Base-by-base conservation (phyloP, 352 stramenopile genomes). In the Pythium sp. region DNA sequence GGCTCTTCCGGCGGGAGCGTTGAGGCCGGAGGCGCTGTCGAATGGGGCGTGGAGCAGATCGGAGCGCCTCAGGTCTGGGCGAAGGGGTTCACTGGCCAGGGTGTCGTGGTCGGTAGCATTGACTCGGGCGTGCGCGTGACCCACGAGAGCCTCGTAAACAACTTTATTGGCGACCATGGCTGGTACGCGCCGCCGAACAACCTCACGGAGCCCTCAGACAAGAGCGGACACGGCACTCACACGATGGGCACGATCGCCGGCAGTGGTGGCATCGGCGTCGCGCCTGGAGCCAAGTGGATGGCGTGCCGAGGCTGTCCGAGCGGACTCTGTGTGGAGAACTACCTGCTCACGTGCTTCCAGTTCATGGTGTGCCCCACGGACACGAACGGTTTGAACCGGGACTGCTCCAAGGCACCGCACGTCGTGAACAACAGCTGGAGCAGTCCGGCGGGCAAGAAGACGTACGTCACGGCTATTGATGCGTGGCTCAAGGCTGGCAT, bases 361-460 rank as follows among this genome's bases (percentile, higher is more conserved):
- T 91, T 82, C 66, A 83, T 91, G 57, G 4, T 86, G 62, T 91
- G 82, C 63, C 82, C 82, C 14, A 89, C 78, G 3, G 74, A 87
- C 57, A 74, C 73, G 51, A 75, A 82, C 47, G 82, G 80, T 53
- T 76, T 76, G 61, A 81, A 85, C 68, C 72, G 65, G 24, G 73
- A 87, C 36, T 72, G 78, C 30, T 71, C 76, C 6, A 84, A 87
- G 56, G 71, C 75, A 0, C 81, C 81, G 6, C 72, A 84, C 53
- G 72, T 89, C 5, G 73, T 89, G 18, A 89, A 73, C 77, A 87
- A 87, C 57, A 87, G 54, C n/a, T n/a, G n/a, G n/a, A n/a, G 32
- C 32, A 38, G 32, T 5, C 32, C 32, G 3, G 32, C 32, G 32
- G 32, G 32, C 32, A 38, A 38, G 32, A 38, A 38, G 32, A 38